Evolutionary conservation across 1,139 yeast species (phyloP).

Genomic region (Eremothecium sinecaudum): DNA sequence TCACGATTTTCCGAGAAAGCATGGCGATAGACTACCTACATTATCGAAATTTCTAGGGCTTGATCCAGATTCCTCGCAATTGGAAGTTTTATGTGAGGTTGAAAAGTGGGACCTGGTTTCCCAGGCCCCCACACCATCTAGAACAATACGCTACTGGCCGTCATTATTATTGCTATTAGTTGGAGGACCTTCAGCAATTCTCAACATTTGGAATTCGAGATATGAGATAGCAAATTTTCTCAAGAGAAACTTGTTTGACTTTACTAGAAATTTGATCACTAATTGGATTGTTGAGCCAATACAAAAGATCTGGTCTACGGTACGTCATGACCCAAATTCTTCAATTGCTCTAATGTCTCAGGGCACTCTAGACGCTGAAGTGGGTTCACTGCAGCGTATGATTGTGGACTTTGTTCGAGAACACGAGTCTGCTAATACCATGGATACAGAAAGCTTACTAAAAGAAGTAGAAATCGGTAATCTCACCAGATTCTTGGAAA

Average conservation of each 20-base stretch:
- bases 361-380: slow-evolving; percentile 68
- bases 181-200: slow-evolving; percentile 45
- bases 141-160: slow-evolving; percentile 62
- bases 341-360: slow-evolving; percentile 70
- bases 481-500: slow-evolving; percentile 65
- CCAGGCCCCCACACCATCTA: slow-evolving; percentile 39
- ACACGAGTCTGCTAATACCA: slow-evolving; percentile 19
- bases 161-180: slow-evolving; percentile 33
- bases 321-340: slow-evolving; percentile 63
- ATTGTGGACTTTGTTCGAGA: slow-evolving; percentile 50
- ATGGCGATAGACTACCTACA: slow-evolving; percentile 1
- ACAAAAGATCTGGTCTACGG: slow-evolving; percentile 63
- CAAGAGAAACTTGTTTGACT: slow-evolving; percentile 49
- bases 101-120: slow-evolving; percentile 9
- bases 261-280: slow-evolving; percentile 54
- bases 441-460: slow-evolving; percentile 26
- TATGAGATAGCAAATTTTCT: slow-evolving; percentile 48
- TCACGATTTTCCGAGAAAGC: slow-evolving; percentile 10
- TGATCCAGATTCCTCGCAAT: slow-evolving; percentile 7
- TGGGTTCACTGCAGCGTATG: slow-evolving; percentile 80
- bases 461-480: slow-evolving; percentile 55
- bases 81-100: slow-evolving; percentile 6
- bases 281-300: slow-evolving; percentile 82
- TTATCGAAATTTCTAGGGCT: slow-evolving; percentile 11
- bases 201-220: slow-evolving; percentile 41